These are phyloP conservation scores for Paxillus ammoniavirescens DNA, from an alignment of 768 basidiomycete species.

Conservation along the genomic window DNA sequence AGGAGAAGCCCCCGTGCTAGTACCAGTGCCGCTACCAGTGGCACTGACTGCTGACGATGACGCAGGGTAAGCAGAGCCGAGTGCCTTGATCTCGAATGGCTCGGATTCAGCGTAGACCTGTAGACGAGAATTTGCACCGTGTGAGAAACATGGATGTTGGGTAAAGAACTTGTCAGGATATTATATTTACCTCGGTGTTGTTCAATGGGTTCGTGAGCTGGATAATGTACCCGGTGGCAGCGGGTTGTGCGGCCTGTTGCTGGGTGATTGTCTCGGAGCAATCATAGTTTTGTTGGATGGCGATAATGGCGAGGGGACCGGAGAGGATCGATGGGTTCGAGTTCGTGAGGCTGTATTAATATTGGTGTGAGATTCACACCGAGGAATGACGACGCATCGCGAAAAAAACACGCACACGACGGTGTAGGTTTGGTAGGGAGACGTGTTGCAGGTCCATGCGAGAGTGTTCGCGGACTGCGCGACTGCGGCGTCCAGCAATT, in stretches of 20 bases:
- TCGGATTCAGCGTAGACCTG: constrained; percentile 58
- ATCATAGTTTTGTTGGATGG: constrained; percentile 52
- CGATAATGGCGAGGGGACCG: constrained; percentile 41
- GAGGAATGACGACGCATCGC: constrained; percentile 1
- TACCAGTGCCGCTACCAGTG: constrained; percentile 13
- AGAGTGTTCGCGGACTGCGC: constrained; percentile 55
- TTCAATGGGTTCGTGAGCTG: constrained; percentile 51
- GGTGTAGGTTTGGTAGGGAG: constrained; percentile 43
- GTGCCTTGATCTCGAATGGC: constrained; percentile 59
- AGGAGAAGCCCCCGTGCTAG: constrained; percentile 13
- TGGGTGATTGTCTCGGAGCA: constrained; percentile 55
- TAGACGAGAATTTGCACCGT: background rate
- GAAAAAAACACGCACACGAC: constrained; percentile 43
- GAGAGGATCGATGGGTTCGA: constrained; percentile 38
- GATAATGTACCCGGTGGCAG: constrained; percentile 48
- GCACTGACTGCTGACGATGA: constrained; percentile 30
- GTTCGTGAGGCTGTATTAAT: constrained; percentile 42
- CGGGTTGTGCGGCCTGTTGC: constrained; percentile 42
- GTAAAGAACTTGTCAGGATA: background rate
- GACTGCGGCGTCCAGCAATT: constrained; percentile 36
- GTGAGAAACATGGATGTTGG: background rate
- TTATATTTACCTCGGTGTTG: constrained; percentile 46
- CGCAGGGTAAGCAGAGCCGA: constrained; percentile 52
- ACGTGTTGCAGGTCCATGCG: constrained; percentile 53
- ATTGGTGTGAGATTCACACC: constrained; percentile 8